These are phyloP conservation scores for Backusella luteola DNA, from an alignment of 192 early-diverging fungal genomes.

Conservation along the genomic window DNA sequence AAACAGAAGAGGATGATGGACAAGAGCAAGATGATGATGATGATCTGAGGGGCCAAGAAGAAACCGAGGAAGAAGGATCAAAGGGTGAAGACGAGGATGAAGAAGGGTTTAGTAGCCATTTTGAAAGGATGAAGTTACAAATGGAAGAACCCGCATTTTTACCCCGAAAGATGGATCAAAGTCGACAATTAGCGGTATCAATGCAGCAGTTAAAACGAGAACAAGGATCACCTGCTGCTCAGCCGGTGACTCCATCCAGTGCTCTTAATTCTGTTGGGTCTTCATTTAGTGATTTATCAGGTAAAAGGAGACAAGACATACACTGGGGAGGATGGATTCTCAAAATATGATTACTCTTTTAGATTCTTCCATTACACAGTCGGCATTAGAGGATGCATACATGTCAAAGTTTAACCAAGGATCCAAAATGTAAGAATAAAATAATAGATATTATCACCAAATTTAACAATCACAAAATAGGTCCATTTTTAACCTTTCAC, in stretches of 20 bases:
- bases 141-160: conserved; percentile 23
- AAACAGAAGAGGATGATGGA: neutral
- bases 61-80: neutral
- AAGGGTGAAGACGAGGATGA: neutral
- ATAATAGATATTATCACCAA: too few relatives aligned
- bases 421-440: conserved; percentile 46
- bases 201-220: conserved; percentile 8
- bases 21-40: neutral
- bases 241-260: neutral
- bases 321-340: too few relatives aligned
- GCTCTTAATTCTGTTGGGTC: conserved; percentile 39
- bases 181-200: neutral
- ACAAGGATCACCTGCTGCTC: neutral
- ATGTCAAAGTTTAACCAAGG: conserved; percentile 48
- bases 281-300: conserved; percentile 48
- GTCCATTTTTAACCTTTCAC: conserved; percentile 20
- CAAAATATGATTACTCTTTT: neutral
- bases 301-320: conserved; percentile 10
- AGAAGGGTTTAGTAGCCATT: conserved; percentile 13
- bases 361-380: conserved; percentile 57
- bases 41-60: neutral
- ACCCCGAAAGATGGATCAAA: neutral
- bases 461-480: neutral
- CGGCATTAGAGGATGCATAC: conserved; percentile 53
- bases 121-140: conserved; percentile 10